Conservation (phyloP, 305 asterid genomes). For the Nicotiana rustica region DNA sequence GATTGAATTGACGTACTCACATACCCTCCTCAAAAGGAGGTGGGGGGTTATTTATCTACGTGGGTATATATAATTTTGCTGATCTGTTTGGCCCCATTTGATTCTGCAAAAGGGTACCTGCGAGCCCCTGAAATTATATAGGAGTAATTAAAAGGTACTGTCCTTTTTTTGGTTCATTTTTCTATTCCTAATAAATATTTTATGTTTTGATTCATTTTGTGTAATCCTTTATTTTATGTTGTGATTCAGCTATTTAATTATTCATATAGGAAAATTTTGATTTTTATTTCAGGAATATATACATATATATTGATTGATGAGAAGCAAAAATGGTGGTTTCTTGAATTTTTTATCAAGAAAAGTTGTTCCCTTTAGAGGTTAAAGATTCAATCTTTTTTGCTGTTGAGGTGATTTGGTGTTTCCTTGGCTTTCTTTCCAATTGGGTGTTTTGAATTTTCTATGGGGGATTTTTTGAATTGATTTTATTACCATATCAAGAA, state of each 20-base stretch:
- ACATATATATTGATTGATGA: not conserved
- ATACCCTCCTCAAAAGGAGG: no score
- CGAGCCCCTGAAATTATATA: not conserved
- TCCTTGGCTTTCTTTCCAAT: not conserved
- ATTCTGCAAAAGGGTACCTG: not conserved
- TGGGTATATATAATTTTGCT: not conserved
- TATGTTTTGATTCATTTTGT: not conserved
- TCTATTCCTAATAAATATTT: not conserved
- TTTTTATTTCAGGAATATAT: not conserved
- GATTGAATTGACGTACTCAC: no score
- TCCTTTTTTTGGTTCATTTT: not conserved
- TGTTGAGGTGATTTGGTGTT: not conserved
- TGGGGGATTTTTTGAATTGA: not conserved
- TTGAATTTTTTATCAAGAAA: not conserved
- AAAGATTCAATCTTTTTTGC: constrained; percentile 29
- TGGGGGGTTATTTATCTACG: not conserved
- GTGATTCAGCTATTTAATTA: not conserved
- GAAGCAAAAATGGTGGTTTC: not conserved
- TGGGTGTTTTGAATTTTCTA: not conserved
- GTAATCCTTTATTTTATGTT: not conserved
- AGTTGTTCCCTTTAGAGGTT: constrained; percentile 24
- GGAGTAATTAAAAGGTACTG: not conserved
- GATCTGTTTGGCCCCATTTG: not conserved
- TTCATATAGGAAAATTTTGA: not conserved
- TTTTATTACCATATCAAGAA: not conserved